Conservation (phyloP, 495 filamentous ascomycete genomes). For the Xylaria castorea region DNA sequence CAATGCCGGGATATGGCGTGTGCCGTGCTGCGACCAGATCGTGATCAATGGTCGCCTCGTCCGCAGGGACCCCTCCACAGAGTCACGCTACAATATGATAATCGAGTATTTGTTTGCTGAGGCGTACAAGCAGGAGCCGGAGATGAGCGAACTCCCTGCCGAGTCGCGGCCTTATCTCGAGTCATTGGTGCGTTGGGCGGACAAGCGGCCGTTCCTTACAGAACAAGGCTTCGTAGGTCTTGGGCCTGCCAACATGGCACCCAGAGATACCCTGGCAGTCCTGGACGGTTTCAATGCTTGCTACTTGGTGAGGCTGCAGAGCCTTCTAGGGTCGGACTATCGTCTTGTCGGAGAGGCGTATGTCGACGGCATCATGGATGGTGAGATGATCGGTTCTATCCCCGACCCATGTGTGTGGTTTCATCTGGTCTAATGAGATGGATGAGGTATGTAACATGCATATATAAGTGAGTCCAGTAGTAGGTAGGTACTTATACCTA, state of each 20-base stretch:
- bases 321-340: background rate
- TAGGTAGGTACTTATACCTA: background rate
- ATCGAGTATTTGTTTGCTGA: background rate
- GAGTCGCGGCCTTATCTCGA: slow-evolving; percentile 23
- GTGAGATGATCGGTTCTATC: slow-evolving; percentile 7
- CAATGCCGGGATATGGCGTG: slow-evolving; percentile 4
- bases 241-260: background rate
- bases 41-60: slow-evolving; percentile 12
- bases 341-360: slow-evolving; percentile 24
- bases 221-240: slow-evolving; percentile 22
- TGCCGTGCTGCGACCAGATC: slow-evolving; percentile 28
- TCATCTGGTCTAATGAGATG: background rate
- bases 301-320: background rate
- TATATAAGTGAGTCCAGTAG: background rate
- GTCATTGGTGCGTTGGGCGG: slow-evolving; percentile 19
- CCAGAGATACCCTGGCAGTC: background rate
- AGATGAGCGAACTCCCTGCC: background rate
- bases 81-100: background rate
- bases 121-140: background rate
- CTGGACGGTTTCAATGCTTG: slow-evolving; percentile 12
- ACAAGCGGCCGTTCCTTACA: slow-evolving; percentile 21
- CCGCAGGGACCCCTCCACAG: background rate
- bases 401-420: background rate
- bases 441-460: background rate
- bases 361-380: slow-evolving; percentile 24